phyloP scores from a whole-genome alignment of 1,139 yeast species.

The Geotrichum histeridarum region DNA sequence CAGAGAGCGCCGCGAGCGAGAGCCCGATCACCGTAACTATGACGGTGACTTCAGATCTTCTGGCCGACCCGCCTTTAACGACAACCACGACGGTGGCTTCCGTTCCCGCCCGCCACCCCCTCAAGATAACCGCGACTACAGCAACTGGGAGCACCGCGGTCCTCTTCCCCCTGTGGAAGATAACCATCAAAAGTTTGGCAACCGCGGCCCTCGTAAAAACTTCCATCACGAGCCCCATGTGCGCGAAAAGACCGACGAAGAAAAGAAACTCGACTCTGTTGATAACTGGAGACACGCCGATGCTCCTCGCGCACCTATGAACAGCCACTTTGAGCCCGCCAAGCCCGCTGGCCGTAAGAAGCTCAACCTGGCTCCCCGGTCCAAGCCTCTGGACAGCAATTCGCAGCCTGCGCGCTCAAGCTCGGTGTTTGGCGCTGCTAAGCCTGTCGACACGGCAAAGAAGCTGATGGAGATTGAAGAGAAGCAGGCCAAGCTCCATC shows the following conservation, averaged over 20 bases:
- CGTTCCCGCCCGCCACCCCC: constrained; percentile 29
- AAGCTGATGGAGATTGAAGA: constrained; percentile 32
- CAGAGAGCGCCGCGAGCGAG: constrained; percentile 14
- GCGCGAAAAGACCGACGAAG: constrained; percentile 1
- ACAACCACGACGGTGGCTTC: constrained; percentile 21
- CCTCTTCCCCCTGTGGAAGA: constrained; percentile 30
- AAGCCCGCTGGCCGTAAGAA: constrained; percentile 26
- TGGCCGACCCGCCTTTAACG: not conserved
- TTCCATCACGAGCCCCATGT: constrained; percentile 2
- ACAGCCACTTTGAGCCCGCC: constrained; percentile 17
- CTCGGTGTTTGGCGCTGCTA: constrained; percentile 37
- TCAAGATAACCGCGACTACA: constrained; percentile 33
- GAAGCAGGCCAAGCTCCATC: constrained; percentile 29
- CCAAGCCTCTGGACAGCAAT: constrained; percentile 27
- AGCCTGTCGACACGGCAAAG: constrained; percentile 40
- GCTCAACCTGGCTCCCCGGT: constrained; percentile 32
- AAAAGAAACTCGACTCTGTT: constrained; percentile 1
- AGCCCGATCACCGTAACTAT: constrained; percentile 30
- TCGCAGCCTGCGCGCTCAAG: constrained; percentile 28
- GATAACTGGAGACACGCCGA: constrained; percentile 15
- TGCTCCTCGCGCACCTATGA: constrained; percentile 15
- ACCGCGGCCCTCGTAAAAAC: not conserved
- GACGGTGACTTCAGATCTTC: not conserved
- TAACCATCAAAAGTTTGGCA: constrained; percentile 14
- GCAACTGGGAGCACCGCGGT: constrained; percentile 36